A percentile compares a stretch with the other conserved stretches of the same genome.
Evolutionary conservation across 495 filamentous ascomycete genomes (phyloP).

Genomic region (Peziza echinospora): DNA sequence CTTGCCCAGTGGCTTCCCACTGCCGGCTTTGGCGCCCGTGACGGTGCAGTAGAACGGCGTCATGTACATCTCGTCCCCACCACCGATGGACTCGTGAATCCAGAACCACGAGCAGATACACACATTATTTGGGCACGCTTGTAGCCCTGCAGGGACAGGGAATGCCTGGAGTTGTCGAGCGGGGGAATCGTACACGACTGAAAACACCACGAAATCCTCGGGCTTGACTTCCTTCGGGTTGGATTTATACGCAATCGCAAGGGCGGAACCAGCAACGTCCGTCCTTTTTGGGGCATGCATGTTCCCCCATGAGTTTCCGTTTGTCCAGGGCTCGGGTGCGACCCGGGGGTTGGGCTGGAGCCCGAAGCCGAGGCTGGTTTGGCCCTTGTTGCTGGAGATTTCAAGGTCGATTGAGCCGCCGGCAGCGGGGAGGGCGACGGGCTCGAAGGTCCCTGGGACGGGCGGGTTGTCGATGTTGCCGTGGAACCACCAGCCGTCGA

Average conservation of each 20-base stretch:
- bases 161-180: slow-evolving; percentile 23
- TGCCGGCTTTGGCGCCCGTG: slow-evolving; percentile 24
- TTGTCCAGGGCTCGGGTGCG: slow-evolving; percentile 9
- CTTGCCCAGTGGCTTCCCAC: slow-evolving; percentile 21
- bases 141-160: slow-evolving; percentile 27
- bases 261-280: slow-evolving; percentile 28
- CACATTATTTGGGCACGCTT: slow-evolving; percentile 27
- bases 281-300: slow-evolving; percentile 8
- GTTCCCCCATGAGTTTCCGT: slow-evolving; percentile 10
- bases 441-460: slow-evolving; percentile 21
- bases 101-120: slow-evolving; percentile 32
- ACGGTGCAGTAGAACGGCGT: slow-evolving; percentile 32
- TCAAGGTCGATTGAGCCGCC: slow-evolving; percentile 30
- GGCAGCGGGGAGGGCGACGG: slow-evolving; percentile 27
- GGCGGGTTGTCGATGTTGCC: slow-evolving; percentile 14
- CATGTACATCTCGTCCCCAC: slow-evolving; percentile 25
- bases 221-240: slow-evolving; percentile 28
- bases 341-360: slow-evolving; percentile 4
- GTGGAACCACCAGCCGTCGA: slow-evolving; percentile 12
- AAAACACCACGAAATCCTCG: slow-evolving; percentile 33
- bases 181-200: slow-evolving; percentile 12
- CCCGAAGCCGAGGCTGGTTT: slow-evolving; percentile 23
- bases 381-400: slow-evolving; percentile 30
- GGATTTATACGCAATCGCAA: slow-evolving; percentile 31
- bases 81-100: slow-evolving; percentile 12